Evolutionary conservation across 805 yeast genomes (phyloP).

Genomic region (Naumovozyma baii): DNA sequence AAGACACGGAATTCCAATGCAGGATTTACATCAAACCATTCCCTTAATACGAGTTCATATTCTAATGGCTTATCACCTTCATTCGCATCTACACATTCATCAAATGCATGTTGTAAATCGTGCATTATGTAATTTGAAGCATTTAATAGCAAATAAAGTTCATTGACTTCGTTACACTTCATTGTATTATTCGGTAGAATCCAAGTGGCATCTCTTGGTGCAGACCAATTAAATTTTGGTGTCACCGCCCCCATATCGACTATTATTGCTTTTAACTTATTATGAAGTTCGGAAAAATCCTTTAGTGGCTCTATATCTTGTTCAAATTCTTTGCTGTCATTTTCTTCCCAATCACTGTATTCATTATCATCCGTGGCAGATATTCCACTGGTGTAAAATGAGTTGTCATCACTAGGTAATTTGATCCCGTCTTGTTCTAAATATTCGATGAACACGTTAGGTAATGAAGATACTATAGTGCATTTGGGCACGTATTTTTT

Average conservation of each 20-base stretch:
- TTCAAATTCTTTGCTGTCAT: constrained; percentile 15
- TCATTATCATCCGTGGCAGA: constrained; percentile 47
- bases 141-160: constrained; percentile 70
- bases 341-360: constrained; percentile 66
- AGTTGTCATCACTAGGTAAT: constrained; percentile 40
- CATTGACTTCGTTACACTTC: constrained; percentile 62
- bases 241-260: constrained; percentile 49
- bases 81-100: constrained; percentile 31
- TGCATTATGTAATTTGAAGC: constrained; percentile 83
- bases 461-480: constrained; percentile 46
- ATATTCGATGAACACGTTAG: constrained; percentile 48
- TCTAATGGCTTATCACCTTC: constrained; percentile 25
- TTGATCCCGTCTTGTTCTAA: constrained; percentile 58
- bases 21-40: constrained; percentile 80
- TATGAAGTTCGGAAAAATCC: constrained; percentile 53
- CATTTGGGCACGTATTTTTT: constrained; percentile 41
- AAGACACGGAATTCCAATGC: constrained; percentile 88
- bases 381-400: constrained; percentile 27
- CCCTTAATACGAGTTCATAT: constrained; percentile 63
- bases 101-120: constrained; percentile 69
- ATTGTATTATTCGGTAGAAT: constrained; percentile 68
- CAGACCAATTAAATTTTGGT: constrained; percentile 94
- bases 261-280: constrained; percentile 38
- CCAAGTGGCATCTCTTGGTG: constrained; percentile 94
- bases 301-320: constrained; percentile 35